phyloP scores from a whole-genome alignment of 257 asterid genomes.

The Misopates orontium region DNA sequence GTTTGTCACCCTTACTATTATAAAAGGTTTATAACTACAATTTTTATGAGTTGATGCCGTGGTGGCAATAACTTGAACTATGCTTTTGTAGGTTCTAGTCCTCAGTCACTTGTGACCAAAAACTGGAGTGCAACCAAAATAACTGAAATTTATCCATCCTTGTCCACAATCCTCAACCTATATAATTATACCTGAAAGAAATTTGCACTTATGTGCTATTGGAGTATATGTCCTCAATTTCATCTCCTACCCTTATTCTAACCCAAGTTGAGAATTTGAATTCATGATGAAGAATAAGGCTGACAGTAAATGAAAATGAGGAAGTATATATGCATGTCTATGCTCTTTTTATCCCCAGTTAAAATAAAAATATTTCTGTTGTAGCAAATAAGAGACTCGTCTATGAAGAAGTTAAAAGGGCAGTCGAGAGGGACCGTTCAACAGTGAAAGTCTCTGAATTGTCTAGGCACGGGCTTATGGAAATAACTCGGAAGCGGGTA shows the following conservation, averaged over 20 bases:
- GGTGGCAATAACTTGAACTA: background rate
- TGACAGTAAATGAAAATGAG: conserved; percentile 10
- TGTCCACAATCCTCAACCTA: background rate
- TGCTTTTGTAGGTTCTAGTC: background rate
- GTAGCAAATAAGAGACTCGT: conserved; percentile 88
- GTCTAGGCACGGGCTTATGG: conserved; percentile 96
- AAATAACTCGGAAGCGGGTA: conserved; percentile 94
- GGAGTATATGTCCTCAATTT: conserved; percentile 2
- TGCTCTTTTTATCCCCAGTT: conserved; percentile 16
- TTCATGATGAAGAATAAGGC: conserved; percentile 3
- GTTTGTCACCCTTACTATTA: background rate
- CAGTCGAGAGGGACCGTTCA: conserved; percentile 90
- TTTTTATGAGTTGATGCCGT: background rate
- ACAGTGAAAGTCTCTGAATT: conserved; percentile 85
- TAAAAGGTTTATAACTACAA: background rate
- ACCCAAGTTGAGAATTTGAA: conserved; percentile 8
- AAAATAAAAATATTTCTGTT: conserved; percentile 26
- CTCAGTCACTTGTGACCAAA: background rate
- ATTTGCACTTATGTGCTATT: conserved; percentile 6
- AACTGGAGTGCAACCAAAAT: background rate
- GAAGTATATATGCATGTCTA: conserved; percentile 3
- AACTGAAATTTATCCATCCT: background rate
- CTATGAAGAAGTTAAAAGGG: conserved; percentile 83
- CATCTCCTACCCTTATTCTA: conserved; percentile 12
- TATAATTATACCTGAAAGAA: background rate